phyloP scores from a whole-genome alignment of 2,329 filamentous ascomycete species.

The Kalmusia sp. region DNA sequence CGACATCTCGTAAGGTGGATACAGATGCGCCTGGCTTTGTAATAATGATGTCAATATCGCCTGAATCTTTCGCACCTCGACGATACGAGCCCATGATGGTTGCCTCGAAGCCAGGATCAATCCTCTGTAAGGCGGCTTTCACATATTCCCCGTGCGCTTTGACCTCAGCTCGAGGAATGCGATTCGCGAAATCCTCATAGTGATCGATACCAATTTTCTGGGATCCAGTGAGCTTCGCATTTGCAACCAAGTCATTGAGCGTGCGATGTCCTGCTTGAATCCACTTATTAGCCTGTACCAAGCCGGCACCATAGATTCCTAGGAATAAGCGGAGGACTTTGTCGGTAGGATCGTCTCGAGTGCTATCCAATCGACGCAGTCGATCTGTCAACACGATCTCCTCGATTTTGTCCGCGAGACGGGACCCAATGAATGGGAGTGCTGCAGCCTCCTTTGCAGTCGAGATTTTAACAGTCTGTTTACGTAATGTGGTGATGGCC shows the following conservation, averaged over 20 bases:
- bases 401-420: constrained; percentile 84
- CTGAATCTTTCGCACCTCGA: constrained; percentile 74
- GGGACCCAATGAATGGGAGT: constrained; percentile 73
- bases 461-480: constrained; percentile 67
- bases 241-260: constrained; percentile 71
- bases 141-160: constrained; percentile 72
- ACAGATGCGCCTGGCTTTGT: constrained; percentile 67
- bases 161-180: constrained; percentile 81
- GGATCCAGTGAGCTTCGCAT: constrained; percentile 68
- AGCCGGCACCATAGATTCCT: constrained; percentile 80
- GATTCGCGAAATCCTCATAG: constrained; percentile 78
- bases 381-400: constrained; percentile 81
- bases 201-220: constrained; percentile 80
- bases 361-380: constrained; percentile 75
- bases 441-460: constrained; percentile 73
- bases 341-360: constrained; percentile 71
- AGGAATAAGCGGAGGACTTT: constrained; percentile 72
- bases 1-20: constrained; percentile 65
- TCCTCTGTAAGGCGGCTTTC: constrained; percentile 59
- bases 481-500: constrained; percentile 75
- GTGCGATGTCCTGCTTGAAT: constrained; percentile 76
- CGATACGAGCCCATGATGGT: constrained; percentile 87
- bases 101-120: constrained; percentile 71
- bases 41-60: constrained; percentile 86
- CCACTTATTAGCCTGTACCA: constrained; percentile 75